A percentile compares a stretch with the other conserved stretches of the same genome.
Evolutionary conservation across 2,329 filamentous ascomycete species (phyloP).

Genomic region (Aspergillus sp.): DNA sequence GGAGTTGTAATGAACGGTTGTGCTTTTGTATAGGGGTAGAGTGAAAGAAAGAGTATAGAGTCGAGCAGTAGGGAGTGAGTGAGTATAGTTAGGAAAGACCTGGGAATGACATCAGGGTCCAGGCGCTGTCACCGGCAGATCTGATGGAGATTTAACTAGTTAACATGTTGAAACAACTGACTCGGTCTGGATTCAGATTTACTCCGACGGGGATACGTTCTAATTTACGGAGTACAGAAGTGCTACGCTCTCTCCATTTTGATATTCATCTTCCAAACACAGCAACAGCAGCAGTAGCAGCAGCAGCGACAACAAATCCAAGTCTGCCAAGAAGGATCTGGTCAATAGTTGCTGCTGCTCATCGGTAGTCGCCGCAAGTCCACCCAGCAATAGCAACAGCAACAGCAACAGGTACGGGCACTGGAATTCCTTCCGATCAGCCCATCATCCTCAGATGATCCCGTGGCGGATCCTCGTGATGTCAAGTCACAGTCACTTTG

Average conservation of each 20-base stretch:
- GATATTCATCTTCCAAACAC: background rate
- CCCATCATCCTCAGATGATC: conserved; percentile 11
- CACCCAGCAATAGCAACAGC: background rate
- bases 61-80: background rate
- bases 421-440: background rate
- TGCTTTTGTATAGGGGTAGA: background rate
- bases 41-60: no score
- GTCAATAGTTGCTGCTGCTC: conserved; percentile 1
- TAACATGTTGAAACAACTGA: no score
- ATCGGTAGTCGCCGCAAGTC: background rate
- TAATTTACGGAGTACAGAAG: background rate
- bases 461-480: conserved; percentile 10
- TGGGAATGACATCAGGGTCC: background rate
- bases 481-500: background rate
- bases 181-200: background rate
- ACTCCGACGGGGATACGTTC: background rate
- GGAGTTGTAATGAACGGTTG: background rate
- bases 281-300: background rate
- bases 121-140: background rate
- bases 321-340: background rate
- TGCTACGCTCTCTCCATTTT: no score
- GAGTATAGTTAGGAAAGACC: background rate
- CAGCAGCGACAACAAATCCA: background rate
- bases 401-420: no score
- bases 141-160: no score